Evolutionary conservation across 2,329 filamentous ascomycete genomes (phyloP).

Genomic region (Parastagonospora avenae): DNA sequence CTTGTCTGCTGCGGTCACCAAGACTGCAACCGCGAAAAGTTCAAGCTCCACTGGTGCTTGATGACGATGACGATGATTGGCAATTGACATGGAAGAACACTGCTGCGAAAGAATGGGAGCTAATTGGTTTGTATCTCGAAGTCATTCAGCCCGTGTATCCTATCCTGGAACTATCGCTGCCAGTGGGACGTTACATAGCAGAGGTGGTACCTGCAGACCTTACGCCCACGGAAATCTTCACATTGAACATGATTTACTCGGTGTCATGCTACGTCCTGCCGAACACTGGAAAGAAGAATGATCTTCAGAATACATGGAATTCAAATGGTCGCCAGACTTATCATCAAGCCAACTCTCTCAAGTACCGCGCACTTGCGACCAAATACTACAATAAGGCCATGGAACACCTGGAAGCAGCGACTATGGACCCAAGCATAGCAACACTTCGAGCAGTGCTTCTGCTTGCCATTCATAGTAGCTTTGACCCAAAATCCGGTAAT

Average conservation of each 20-base stretch:
- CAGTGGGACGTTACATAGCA: conserved; percentile 23
- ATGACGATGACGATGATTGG: conserved; percentile 33
- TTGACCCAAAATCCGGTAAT: conserved; percentile 43
- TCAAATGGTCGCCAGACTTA: conserved; percentile 32
- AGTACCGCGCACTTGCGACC: conserved; percentile 34
- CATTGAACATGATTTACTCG: conserved; percentile 44
- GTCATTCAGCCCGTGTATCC: conserved; percentile 37
- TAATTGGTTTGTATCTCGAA: conserved; percentile 37
- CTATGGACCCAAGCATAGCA: conserved; percentile 37
- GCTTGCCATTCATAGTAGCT: conserved; percentile 43
- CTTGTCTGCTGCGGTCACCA: conserved; percentile 40
- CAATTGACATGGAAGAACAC: conserved; percentile 29
- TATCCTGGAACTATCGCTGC: conserved; percentile 32
- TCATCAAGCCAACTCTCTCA: conserved; percentile 36
- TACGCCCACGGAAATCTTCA: conserved; percentile 32
- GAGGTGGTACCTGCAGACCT: conserved; percentile 30
- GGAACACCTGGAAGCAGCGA: conserved; percentile 39
- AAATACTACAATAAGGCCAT: conserved; percentile 38
- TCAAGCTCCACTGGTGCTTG: conserved; percentile 16
- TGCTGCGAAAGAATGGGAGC: conserved; percentile 31
- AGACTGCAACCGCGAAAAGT: conserved; percentile 26
- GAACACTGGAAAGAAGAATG: conserved; percentile 27
- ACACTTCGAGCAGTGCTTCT: conserved; percentile 40
- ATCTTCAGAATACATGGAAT: conserved; percentile 26
- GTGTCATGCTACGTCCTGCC: conserved; percentile 42